Percentiles rank a stretch among this genome's conserved stretches.
These are phyloP conservation scores for Spiraea crenata DNA, from an alignment of 331 rosid species.

Conservation along the genomic window DNA sequence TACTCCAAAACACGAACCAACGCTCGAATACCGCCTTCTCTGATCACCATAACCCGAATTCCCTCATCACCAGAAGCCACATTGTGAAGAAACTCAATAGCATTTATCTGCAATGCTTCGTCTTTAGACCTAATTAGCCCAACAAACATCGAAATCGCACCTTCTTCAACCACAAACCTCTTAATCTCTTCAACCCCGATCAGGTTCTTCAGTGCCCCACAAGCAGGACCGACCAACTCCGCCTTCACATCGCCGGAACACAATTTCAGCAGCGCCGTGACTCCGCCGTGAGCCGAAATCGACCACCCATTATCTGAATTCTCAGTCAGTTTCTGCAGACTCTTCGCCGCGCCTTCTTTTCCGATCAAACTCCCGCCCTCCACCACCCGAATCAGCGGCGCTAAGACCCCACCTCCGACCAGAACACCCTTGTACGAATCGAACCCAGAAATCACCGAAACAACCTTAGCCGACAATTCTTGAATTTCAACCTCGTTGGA, in stretches of 20 bases:
- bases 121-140: constrained; percentile 54
- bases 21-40: constrained; percentile 69
- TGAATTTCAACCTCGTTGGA: constrained; percentile 54
- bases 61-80: constrained; percentile 69
- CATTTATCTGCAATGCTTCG: constrained; percentile 59
- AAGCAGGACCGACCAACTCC: constrained; percentile 57
- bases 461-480: constrained; percentile 41
- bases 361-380: constrained; percentile 60
- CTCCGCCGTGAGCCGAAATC: constrained; percentile 84
- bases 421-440: constrained; percentile 44
- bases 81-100: constrained; percentile 55
- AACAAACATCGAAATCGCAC: constrained; percentile 47
- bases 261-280: constrained; percentile 56
- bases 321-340: constrained; percentile 56
- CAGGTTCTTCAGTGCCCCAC: constrained; percentile 70
- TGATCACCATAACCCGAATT: constrained; percentile 43
- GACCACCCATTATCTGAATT: constrained; percentile 70
- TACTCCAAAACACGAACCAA: constrained; percentile 58
- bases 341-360: constrained; percentile 43
- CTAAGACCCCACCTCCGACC: constrained; percentile 47
- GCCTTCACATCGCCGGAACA: constrained; percentile 39
- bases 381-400: constrained; percentile 55
- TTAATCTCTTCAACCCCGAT: constrained; percentile 69
- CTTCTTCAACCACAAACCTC: constrained; percentile 76
- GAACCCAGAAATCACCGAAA: constrained; percentile 45